These are phyloP conservation scores for Ceratocystis harringtonii DNA, from an alignment of 2,329 filamentous ascomycete species.

Conservation along the genomic window DNA sequence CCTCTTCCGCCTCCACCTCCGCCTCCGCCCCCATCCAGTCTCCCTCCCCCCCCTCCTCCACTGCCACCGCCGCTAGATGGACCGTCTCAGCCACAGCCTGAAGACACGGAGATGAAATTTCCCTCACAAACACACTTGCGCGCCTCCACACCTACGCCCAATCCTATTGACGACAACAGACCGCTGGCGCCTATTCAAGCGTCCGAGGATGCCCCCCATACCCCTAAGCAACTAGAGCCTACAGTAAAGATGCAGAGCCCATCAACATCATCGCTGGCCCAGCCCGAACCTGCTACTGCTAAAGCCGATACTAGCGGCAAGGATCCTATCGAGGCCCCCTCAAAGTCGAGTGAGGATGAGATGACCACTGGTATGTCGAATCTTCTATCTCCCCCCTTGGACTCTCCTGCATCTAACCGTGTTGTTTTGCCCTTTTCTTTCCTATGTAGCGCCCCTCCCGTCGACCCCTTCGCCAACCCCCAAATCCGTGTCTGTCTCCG, in stretches of 20 bases:
- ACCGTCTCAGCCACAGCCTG: background rate
- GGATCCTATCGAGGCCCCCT: background rate
- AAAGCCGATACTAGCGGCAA: background rate
- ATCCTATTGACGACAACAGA: background rate
- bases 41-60: background rate
- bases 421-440: background rate
- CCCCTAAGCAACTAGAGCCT: background rate
- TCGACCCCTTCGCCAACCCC: background rate
- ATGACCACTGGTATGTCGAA: background rate
- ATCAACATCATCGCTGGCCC: background rate
- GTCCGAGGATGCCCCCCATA: background rate
- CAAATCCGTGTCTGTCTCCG: background rate
- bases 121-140: background rate
- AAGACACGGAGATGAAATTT: background rate
- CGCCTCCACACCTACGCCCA: background rate
- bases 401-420: background rate
- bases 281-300: background rate
- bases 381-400: background rate
- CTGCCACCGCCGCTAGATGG: background rate
- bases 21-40: background rate
- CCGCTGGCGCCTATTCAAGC: background rate
- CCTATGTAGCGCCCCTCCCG: background rate
- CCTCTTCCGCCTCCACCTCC: background rate
- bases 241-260: background rate
- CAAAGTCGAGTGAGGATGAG: background rate